phyloP scores from a whole-genome alignment of 1,139 yeast species.

The Suhomyces choctaworum region DNA sequence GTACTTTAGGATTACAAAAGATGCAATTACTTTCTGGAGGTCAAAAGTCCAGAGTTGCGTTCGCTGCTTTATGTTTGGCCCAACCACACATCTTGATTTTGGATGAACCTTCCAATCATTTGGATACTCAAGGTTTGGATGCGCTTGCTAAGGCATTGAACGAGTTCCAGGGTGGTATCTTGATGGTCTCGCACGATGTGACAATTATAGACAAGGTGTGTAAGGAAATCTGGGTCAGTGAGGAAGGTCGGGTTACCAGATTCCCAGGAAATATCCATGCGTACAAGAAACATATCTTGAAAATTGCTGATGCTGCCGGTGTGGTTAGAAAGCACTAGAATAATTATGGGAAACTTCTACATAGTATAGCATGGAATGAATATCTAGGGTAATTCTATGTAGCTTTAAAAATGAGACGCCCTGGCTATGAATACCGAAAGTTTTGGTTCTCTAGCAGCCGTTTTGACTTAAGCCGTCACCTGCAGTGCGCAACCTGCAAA shows the following conservation, averaged over 20 bases:
- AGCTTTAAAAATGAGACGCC: too few species aligned
- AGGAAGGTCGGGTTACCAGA: slow-evolving; percentile 73
- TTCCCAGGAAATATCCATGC: slow-evolving; percentile 84
- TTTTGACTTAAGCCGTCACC: too few species aligned
- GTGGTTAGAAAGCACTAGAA: slow-evolving; percentile 85
- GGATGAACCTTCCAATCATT: slow-evolving; percentile 98
- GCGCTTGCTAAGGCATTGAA: slow-evolving; percentile 88
- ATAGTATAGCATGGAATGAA: too few species aligned
- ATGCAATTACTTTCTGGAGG: slow-evolving; percentile 94
- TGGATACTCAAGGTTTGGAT: slow-evolving; percentile 97
- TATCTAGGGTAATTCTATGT: too few species aligned
- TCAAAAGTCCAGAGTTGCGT: slow-evolving; percentile 97
- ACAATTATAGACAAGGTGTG: slow-evolving; percentile 84
- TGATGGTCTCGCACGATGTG: slow-evolving; percentile 98
- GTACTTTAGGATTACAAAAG: slow-evolving; percentile 87
- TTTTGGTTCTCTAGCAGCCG: too few species aligned
- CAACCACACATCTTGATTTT: slow-evolving; percentile 91
- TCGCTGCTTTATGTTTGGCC: slow-evolving; percentile 87
- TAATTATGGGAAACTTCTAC: too few species aligned
- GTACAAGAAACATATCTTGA: slow-evolving; percentile 84
- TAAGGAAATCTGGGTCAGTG: slow-evolving; percentile 94
- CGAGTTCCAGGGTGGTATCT: slow-evolving; percentile 89
- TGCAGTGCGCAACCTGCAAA: too few species aligned
- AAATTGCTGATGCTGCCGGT: slow-evolving; percentile 77
- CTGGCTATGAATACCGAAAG: too few species aligned